Evolutionary conservation across 202 grass and related monocot species (phyloP).

Genomic region (Eragrostis tef): DNA sequence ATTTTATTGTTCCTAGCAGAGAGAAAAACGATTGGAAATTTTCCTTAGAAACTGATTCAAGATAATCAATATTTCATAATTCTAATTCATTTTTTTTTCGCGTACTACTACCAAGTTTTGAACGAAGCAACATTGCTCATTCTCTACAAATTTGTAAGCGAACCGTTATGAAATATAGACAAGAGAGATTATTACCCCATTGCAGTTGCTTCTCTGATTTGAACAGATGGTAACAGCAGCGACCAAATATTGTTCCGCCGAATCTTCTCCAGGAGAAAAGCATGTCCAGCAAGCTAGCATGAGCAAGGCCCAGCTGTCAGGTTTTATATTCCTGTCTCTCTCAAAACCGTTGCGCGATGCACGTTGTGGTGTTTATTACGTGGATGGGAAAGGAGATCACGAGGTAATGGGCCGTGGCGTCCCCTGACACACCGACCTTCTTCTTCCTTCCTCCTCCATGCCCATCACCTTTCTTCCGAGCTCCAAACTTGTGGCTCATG

Average conservation of each 20-base stretch:
- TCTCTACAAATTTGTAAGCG: too few species aligned
- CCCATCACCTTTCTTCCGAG: not conserved
- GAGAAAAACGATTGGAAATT: not conserved
- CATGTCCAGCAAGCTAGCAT: too few species aligned
- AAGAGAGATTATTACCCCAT: too few species aligned
- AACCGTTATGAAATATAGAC: too few species aligned
- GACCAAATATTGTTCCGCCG: too few species aligned
- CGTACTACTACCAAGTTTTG: too few species aligned
- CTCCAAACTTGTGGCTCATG: not conserved
- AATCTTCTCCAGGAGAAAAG: too few species aligned
- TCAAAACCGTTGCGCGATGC: constrained; percentile 11
- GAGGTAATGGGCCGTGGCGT: not conserved
- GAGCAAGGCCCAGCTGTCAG: constrained; percentile 14
- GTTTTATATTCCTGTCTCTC: not conserved
- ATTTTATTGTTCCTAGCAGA: not conserved
- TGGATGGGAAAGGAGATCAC: not conserved
- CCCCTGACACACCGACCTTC: not conserved
- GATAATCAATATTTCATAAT: too few species aligned
- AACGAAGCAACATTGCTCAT: too few species aligned
- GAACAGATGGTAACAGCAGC: too few species aligned
- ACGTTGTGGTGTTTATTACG: constrained; percentile 5
- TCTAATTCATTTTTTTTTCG: too few species aligned
- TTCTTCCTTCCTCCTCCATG: not conserved
- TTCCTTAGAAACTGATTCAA: not conserved
- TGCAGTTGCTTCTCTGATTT: too few species aligned